Evolutionary conservation across 129 eudicot genomes (phyloP).

Genomic region (Silybum marianum): DNA sequence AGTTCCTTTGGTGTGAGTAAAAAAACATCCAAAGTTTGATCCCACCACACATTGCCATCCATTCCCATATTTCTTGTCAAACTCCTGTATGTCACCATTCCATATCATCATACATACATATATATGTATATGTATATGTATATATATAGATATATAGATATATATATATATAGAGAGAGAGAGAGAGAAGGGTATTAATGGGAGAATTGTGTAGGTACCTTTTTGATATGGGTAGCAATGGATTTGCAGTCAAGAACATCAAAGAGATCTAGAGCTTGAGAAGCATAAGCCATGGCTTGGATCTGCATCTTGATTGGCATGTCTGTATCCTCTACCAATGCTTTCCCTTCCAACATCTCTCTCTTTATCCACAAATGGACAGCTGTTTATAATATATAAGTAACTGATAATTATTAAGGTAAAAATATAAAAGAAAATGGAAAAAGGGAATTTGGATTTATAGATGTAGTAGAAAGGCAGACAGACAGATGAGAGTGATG

Average conservation of each 20-base stretch:
- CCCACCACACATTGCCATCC: conserved; percentile 99
- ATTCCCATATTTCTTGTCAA: conserved; percentile 80
- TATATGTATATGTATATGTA: not conserved
- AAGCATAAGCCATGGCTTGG: conserved; percentile 93
- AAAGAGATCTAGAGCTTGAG: conserved; percentile 90
- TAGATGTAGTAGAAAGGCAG: conserved; percentile 23
- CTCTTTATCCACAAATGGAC: not conserved
- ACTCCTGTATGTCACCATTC: conserved; percentile 75
- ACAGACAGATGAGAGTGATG: not conserved
- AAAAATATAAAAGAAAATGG: not conserved
- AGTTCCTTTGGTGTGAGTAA: conserved; percentile 87
- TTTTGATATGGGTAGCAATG: conserved; percentile 88
- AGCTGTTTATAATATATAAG: not conserved
- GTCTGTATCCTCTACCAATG: conserved; percentile 79
- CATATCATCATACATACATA: conserved; percentile 8
- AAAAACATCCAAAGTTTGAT: conserved; percentile 94
- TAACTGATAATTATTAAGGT: not conserved
- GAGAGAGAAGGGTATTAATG: not conserved
- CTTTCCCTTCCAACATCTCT: conserved; percentile 94
- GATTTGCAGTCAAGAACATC: conserved; percentile 93
- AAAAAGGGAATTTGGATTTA: conserved; percentile 6
- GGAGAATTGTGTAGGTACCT: conserved; percentile 42
- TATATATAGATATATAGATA: not conserved
- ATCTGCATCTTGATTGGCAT: conserved; percentile 98
- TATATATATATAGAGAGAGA: not conserved